Base-by-base conservation (phyloP, 345 rosid species). In the Orychophragmus violaceus region DNA sequence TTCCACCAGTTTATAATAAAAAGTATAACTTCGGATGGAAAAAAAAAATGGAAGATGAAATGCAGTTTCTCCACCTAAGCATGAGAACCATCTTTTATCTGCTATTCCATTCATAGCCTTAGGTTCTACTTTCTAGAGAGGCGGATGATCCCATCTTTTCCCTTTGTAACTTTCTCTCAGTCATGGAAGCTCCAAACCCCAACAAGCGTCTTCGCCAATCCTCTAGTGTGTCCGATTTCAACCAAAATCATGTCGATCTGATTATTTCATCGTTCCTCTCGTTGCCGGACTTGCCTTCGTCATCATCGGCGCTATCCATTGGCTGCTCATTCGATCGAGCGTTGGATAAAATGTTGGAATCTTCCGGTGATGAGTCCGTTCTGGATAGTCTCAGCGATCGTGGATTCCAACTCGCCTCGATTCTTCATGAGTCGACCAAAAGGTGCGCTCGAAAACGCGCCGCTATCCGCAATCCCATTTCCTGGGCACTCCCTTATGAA, bases 281-380 rank as follows among this genome's bases (percentile, higher is more conserved):
- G 13, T 29, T 55, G 6, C 13, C 56, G 8, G 63, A 55, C 33
- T 65, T 50, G 17, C 59, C 49, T 64, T 51, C 27, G 48, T 21
- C 10, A 23, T 27, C 69, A 37, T 52, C 69, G 39, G 1, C 70
- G 14, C 76, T 72, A 0, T 19, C 53, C 32, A 6, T 44, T 22
- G 3, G 8, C 22, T 6, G 14, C 14, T 44, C 29, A 2, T 65
- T 52, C n/a, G 61, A 65, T 8, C 39, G 39, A 25, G 60, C n/a
- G 28, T 0, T 65, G 24, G 51, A 81, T 3, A 75, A 88, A 48
- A 6, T 18, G 8, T 18, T 52, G 5, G 37, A 21, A 2, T 16
- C 37, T 12, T 18, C 28, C 4, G 21, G 10, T 27, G 41, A 52
- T 17, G 51, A 52, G 1, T 37, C 37, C 18, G 17, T 4, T 50